Conservation (phyloP, 2,329 filamentous ascomycete genomes). For the Penicillium sp. region DNA sequence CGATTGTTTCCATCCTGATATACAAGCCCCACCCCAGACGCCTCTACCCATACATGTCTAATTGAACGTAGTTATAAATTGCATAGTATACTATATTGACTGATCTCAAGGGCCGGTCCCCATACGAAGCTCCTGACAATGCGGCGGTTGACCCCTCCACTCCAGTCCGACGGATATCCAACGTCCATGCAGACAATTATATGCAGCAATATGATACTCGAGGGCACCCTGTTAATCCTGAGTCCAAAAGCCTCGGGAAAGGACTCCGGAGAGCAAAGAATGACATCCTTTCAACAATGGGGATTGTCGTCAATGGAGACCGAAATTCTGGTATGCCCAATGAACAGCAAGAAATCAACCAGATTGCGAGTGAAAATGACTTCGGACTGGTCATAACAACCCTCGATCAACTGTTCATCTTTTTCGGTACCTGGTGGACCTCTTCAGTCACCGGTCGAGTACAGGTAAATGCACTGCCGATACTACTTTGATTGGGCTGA, state of each 20-base stretch:
- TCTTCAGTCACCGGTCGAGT: slow-evolving; percentile 37
- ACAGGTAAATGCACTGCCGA: slow-evolving; percentile 27
- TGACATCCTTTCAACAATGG: slow-evolving; percentile 49
- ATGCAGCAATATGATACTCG: slow-evolving; percentile 47
- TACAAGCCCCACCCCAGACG: neutral
- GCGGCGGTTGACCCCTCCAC: slow-evolving; percentile 18
- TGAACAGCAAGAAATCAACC: slow-evolving; percentile 38
- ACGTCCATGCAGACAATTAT: slow-evolving; percentile 40
- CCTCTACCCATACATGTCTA: neutral
- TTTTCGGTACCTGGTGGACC: slow-evolving; percentile 44
- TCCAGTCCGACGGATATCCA: slow-evolving; percentile 23
- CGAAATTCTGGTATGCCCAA: slow-evolving; percentile 32
- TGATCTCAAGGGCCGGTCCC: slow-evolving; percentile 41
- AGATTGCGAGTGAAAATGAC: slow-evolving; percentile 42
- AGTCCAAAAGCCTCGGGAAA: slow-evolving; percentile 38
- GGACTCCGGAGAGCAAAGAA: slow-evolving; percentile 48
- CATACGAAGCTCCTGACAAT: slow-evolving; percentile 42
- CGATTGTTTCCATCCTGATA: neutral
- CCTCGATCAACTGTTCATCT: slow-evolving; percentile 40
- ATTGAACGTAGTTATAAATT: neutral
- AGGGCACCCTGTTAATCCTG: slow-evolving; percentile 46
- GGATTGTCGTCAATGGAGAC: slow-evolving; percentile 45
- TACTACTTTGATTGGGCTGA: slow-evolving; percentile 1
- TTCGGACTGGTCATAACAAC: slow-evolving; percentile 42
- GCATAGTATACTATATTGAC: slow-evolving; percentile 17